Evolutionary conservation across 2,329 filamentous ascomycete species (phyloP).

Genomic region (Pseudogymnoascus sp.): DNA sequence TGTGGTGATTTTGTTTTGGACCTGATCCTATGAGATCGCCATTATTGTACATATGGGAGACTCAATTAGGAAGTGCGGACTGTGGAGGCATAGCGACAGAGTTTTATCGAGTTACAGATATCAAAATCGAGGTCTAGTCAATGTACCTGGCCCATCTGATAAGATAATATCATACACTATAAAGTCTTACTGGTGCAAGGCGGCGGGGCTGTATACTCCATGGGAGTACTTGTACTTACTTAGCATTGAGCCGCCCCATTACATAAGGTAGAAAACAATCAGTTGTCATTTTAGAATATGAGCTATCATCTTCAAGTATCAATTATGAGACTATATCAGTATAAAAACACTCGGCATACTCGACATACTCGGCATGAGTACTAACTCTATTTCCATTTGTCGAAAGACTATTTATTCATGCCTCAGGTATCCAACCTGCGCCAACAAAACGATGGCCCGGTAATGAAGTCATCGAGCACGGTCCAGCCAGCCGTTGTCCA

Average conservation of each 20-base stretch:
- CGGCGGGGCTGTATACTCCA: not conserved
- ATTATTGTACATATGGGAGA: not conserved
- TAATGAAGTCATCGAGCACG: slow-evolving; percentile 3
- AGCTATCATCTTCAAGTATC: not conserved
- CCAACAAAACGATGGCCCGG: not conserved
- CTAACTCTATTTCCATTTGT: not conserved
- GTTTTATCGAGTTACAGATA: not conserved
- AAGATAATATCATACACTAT: not conserved
- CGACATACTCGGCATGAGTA: not conserved
- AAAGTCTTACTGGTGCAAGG: not conserved
- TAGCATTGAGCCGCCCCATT: not conserved
- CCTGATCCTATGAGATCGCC: not conserved
- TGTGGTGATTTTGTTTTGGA: not conserved
- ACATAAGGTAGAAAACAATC: not conserved
- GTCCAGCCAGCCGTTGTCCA: slow-evolving; percentile 5
- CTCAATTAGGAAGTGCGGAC: not conserved
- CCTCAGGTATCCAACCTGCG: not conserved
- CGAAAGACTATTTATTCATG: not conserved
- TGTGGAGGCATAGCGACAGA: slow-evolving; percentile 1
- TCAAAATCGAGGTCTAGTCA: not conserved
- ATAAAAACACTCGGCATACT: too few species aligned
- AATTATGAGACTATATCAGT: not conserved
- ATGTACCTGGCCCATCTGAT: not conserved
- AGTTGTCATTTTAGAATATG: not conserved
- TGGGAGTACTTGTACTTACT: not conserved